A percentile compares a stretch with the other conserved stretches of the same genome.
Conservation (phyloP, 176 grass and related monocot species). For the Avena sativa region DNA sequence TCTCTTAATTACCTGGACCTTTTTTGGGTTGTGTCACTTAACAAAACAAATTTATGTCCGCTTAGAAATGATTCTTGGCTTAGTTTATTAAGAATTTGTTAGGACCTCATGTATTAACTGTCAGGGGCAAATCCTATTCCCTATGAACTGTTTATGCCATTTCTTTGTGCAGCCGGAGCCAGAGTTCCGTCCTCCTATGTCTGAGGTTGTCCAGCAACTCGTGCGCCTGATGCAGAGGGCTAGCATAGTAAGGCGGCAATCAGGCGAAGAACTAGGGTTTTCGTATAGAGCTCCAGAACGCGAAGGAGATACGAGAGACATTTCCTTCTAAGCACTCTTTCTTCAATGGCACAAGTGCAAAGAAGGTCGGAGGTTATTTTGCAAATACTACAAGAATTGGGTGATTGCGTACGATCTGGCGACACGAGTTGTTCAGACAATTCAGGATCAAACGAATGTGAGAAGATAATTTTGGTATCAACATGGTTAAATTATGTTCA, state of each 20-base stretch:
- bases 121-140: background rate
- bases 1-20: background rate
- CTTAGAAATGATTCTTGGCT: conserved; percentile 2
- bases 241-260: conserved; percentile 77
- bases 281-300: conserved; percentile 81
- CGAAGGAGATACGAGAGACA: conserved; percentile 60
- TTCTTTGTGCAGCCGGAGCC: conserved; percentile 72
- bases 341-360: background rate
- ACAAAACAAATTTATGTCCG: background rate
- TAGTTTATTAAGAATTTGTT: too few species aligned
- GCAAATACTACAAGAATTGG: conserved; percentile 3
- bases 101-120: background rate
- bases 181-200: conserved; percentile 97
- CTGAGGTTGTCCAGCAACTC: conserved; percentile 94
- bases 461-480: conserved; percentile 44
- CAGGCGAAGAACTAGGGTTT: conserved; percentile 91
- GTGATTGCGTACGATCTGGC: conserved; percentile 17
- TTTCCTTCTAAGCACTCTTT: conserved; percentile 59
- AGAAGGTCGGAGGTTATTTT: background rate
- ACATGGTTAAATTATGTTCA: conserved; percentile 37
- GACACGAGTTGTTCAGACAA: background rate
- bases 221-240: conserved; percentile 89
- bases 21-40: conserved; percentile 4
- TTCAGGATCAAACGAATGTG: conserved; percentile 25
- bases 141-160: conserved; percentile 13